These are phyloP conservation scores for Camellia japonica DNA, from an alignment of 148 eudicot genomes.

Conservation along the genomic window DNA sequence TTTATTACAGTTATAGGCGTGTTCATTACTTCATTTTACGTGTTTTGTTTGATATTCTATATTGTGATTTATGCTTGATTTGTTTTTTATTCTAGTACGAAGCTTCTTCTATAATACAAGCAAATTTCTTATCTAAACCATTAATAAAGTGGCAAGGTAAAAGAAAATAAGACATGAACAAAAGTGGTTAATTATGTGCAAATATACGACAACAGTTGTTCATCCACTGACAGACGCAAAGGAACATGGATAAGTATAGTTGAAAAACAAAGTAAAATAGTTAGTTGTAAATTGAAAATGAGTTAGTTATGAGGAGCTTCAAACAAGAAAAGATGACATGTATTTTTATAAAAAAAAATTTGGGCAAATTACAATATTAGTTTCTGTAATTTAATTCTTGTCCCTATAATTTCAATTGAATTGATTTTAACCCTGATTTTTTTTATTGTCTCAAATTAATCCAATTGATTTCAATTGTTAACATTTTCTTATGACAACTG, in stretches of 20 bases:
- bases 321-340: not conserved
- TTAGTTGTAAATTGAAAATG: slow-evolving; percentile 4
- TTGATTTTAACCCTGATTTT: no score
- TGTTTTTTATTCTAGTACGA: not conserved
- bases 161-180: not conserved
- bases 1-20: not conserved
- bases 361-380: no score
- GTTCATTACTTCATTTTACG: not conserved
- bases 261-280: slow-evolving; percentile 1
- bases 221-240: not conserved
- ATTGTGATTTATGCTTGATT: not conserved
- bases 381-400: no score
- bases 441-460: no score
- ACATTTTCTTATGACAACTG: no score
- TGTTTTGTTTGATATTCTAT: not conserved
- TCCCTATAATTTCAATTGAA: no score
- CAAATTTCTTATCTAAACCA: not conserved
- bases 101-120: not conserved
- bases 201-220: not conserved
- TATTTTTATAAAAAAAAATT: no score
- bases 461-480: no score
- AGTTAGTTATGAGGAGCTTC: slow-evolving; percentile 2
- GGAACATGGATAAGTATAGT: slow-evolving; percentile 4
- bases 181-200: not conserved
- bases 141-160: not conserved